Percentiles rank a stretch among this genome's conserved stretches.
These are phyloP conservation scores for Astragalus membranaceus DNA, from an alignment of 306 rosid genomes.

Conservation along the genomic window DNA sequence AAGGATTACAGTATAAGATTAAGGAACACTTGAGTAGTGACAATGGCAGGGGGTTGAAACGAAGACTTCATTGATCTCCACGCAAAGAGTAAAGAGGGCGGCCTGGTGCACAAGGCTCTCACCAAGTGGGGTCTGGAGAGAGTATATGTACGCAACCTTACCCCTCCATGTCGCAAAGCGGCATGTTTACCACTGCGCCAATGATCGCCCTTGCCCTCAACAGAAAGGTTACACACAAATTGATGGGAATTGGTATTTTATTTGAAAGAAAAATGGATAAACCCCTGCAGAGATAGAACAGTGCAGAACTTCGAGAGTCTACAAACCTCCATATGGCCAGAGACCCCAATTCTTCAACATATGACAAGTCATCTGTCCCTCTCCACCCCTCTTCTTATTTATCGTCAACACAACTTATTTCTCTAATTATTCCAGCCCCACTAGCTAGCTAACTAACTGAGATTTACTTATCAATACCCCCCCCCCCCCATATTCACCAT, in stretches of 20 bases:
- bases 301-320: background rate
- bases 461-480: background rate
- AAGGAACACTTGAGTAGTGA: background rate
- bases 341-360: background rate
- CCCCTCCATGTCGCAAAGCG: too few species aligned
- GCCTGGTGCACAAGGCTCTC: background rate
- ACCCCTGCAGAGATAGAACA: background rate
- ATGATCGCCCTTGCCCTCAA: too few species aligned
- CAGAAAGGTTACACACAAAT: background rate
- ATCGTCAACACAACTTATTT: background rate
- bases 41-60: background rate
- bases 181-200: too few species aligned
- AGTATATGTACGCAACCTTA: too few species aligned
- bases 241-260: background rate
- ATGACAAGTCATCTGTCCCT: background rate
- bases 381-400: background rate
- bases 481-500: too few species aligned
- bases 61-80: background rate
- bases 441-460: background rate
- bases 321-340: background rate
- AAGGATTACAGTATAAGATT: background rate
- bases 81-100: background rate
- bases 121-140: too few species aligned
- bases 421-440: background rate
- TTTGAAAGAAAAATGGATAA: background rate